These are phyloP conservation scores for Scheffersomyces insectosa DNA, from an alignment of 1,139 yeast genomes.

Conservation along the genomic window DNA sequence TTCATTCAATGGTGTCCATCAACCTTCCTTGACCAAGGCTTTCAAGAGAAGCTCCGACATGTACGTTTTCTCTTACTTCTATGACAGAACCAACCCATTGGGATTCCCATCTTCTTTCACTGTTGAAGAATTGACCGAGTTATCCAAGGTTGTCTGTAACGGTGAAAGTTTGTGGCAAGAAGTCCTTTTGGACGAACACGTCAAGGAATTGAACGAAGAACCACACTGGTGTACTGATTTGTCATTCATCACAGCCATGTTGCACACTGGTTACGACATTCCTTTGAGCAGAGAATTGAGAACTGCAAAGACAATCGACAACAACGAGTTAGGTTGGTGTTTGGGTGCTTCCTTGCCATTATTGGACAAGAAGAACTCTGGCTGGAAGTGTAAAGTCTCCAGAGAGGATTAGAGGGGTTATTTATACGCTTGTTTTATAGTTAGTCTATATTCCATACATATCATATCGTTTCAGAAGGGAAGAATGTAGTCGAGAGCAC, in stretches of 20 bases:
- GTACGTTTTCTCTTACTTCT: slow-evolving; percentile 89
- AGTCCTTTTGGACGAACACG: slow-evolving; percentile 61
- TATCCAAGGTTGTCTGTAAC: slow-evolving; percentile 81
- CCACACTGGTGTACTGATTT: slow-evolving; percentile 95
- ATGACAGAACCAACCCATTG: slow-evolving; percentile 88
- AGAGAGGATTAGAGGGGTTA: too few relatives aligned
- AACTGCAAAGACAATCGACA: slow-evolving; percentile 86
- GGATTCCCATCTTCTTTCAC: slow-evolving; percentile 94
- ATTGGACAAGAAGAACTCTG: slow-evolving; percentile 57
- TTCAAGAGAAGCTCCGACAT: slow-evolving; percentile 72
- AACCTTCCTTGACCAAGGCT: slow-evolving; percentile 81
- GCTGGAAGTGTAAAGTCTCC: slow-evolving; percentile 69
- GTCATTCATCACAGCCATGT: slow-evolving; percentile 82
- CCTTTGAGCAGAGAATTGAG: slow-evolving; percentile 86
- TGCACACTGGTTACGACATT: slow-evolving; percentile 94
- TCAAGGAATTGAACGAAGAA: slow-evolving; percentile 65
- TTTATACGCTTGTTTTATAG: too few relatives aligned
- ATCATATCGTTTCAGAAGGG: too few relatives aligned
- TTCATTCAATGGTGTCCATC: slow-evolving; percentile 95
- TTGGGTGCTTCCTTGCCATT: slow-evolving; percentile 95
- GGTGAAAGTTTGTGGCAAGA: slow-evolving; percentile 77
- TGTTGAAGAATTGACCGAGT: slow-evolving; percentile 75
- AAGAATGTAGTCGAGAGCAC: too few relatives aligned
- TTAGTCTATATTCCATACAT: too few relatives aligned
- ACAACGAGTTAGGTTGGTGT: slow-evolving; percentile 97